Conservation (phyloP, 2,329 filamentous ascomycete species). For the Aspergillus costaricaensis region DNA sequence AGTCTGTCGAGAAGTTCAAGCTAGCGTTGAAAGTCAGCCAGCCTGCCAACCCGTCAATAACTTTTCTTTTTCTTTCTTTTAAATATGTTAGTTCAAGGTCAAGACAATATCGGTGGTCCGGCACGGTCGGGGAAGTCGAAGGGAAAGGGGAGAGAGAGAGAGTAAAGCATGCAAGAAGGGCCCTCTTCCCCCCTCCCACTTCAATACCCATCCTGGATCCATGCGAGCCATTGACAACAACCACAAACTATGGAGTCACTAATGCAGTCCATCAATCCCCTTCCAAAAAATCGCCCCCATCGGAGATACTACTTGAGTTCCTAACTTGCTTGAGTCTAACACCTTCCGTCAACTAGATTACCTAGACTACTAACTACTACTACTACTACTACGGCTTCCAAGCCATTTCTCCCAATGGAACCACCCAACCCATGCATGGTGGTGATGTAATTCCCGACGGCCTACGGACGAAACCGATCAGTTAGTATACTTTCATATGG, state of each 20-base stretch:
- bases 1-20: no score
- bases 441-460: slow-evolving; percentile 3
- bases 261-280: not conserved
- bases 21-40: not conserved
- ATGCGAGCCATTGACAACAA: not conserved
- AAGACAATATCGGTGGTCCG: not conserved
- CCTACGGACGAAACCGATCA: not conserved
- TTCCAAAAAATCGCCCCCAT: not conserved
- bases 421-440: not conserved
- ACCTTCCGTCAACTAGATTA: no score
- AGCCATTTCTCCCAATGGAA: not conserved
- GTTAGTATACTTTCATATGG: not conserved
- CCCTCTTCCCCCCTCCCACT: not conserved
- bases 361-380: not conserved
- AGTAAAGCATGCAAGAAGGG: not conserved
- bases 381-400: not conserved
- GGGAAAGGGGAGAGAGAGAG: not conserved
- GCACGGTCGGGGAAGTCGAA: not conserved
- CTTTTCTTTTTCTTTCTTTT: not conserved
- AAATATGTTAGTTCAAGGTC: not conserved
- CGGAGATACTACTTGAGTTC: not conserved
- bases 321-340: not conserved
- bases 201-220: not conserved
- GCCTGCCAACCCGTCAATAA: not conserved
- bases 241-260: not conserved